Percentiles rank a stretch among this genome's conserved stretches.
phyloP scores from a whole-genome alignment of 306 rosid genomes.

The Hippophae gyantsensis region DNA sequence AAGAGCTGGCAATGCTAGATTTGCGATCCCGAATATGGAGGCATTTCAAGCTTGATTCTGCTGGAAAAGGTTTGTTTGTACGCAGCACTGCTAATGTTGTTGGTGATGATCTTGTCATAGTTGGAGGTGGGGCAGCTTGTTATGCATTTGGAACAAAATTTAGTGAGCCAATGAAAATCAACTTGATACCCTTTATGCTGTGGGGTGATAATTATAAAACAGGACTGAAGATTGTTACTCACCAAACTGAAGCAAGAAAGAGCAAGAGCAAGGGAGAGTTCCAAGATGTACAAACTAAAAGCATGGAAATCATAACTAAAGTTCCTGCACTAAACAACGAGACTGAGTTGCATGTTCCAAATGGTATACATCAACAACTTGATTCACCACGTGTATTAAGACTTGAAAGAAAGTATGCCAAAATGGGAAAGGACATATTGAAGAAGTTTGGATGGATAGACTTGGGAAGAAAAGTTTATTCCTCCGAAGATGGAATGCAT shows the following conservation, averaged over 20 bases:
- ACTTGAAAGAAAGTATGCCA: conserved; percentile 62
- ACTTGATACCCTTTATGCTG: conserved; percentile 33
- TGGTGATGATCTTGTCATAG: conserved; percentile 60
- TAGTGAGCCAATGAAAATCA: conserved; percentile 73
- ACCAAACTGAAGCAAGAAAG: conserved; percentile 23
- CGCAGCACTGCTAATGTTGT: conserved; percentile 66
- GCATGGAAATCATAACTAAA: conserved; percentile 24
- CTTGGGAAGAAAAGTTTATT: conserved; percentile 56
- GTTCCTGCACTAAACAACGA: conserved; percentile 22
- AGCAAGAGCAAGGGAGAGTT: conserved; percentile 17
- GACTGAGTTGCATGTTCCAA: conserved; percentile 18
- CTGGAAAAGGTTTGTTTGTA: conserved; percentile 66
- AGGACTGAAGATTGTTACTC: conserved; percentile 14
- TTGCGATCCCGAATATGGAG: conserved; percentile 47
- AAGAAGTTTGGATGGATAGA: conserved; percentile 93
- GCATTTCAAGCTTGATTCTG: conserved; percentile 55
- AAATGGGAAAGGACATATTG: conserved; percentile 73
- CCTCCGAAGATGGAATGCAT: conserved; percentile 49
- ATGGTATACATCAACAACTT: conserved; percentile 22
- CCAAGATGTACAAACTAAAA: conserved; percentile 21
- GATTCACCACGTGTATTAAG: conserved; percentile 46
- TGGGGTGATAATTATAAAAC: conserved; percentile 27
- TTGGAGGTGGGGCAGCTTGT: conserved; percentile 93
- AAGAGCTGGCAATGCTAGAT: conserved; percentile 77
- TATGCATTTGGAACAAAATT: conserved; percentile 96